Percentiles rank a stretch among this genome's conserved stretches.
Evolutionary conservation across 2,329 filamentous ascomycete species (phyloP).

Genomic region (Grosmannia clavigera): DNA sequence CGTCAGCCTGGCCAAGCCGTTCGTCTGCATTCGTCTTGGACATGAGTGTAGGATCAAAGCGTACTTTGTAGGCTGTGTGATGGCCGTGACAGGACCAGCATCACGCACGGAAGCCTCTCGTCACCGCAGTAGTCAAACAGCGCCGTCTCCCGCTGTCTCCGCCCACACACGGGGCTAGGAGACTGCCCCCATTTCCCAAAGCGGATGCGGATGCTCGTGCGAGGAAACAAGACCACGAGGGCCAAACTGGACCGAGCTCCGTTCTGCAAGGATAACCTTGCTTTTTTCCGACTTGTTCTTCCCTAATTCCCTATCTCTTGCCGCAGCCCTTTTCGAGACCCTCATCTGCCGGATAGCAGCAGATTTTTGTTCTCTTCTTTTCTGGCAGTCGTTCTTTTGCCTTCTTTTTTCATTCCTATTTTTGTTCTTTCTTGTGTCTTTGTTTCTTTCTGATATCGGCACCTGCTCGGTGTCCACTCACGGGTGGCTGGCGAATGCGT

Average conservation of each 20-base stretch:
- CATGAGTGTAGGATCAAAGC: background rate
- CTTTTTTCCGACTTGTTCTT: background rate
- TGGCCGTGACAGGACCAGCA: background rate
- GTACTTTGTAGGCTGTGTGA: background rate
- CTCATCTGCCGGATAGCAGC: background rate
- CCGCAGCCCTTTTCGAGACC: background rate
- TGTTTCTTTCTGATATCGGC: background rate
- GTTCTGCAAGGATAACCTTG: background rate
- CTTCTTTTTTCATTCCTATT: background rate
- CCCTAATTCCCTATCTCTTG: no score
- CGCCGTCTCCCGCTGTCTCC: background rate
- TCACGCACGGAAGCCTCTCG: background rate
- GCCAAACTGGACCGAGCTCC: background rate
- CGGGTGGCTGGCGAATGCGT: background rate
- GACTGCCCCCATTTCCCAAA: background rate
- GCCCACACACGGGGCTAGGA: background rate
- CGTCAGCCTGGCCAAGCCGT: background rate
- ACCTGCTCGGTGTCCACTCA: background rate
- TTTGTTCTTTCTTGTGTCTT: background rate
- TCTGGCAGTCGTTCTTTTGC: background rate
- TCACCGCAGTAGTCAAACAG: background rate
- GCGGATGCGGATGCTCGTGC: background rate
- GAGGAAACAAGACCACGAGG: background rate
- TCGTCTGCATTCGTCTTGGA: background rate
- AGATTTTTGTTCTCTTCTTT: background rate